Percentiles rank a stretch among this genome's conserved stretches.
These are phyloP conservation scores for Gossypium aridum DNA, from an alignment of 441 rosid genomes.

Conservation along the genomic window DNA sequence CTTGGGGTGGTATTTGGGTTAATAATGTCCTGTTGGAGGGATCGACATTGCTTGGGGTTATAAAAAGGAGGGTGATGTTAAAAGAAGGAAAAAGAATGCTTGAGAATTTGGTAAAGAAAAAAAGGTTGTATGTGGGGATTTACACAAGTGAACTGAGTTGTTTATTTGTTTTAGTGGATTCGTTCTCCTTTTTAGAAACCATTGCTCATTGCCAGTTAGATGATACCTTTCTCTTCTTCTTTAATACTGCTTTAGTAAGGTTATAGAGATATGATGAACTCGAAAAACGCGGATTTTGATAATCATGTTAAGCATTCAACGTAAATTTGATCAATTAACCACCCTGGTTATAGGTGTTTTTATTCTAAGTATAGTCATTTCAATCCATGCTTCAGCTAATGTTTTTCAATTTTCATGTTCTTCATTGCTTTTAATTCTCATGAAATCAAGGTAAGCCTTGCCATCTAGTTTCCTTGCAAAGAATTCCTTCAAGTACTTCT, in stretches of 20 bases:
- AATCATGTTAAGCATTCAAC: neutral
- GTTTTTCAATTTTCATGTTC: neutral
- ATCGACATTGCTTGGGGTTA: constrained; percentile 1
- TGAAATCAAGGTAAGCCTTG: constrained; percentile 31
- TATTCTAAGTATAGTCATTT: neutral
- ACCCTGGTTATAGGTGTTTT: neutral
- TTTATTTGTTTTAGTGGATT: neutral
- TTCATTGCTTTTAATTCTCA: constrained; percentile 15
- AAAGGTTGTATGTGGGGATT: neutral
- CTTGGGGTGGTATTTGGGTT: neutral
- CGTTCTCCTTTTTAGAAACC: neutral
- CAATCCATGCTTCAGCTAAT: neutral
- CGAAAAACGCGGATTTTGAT: too few species aligned
- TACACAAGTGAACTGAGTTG: neutral
- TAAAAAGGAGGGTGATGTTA: neutral
- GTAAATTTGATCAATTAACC: neutral
- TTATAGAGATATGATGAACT: too few species aligned
- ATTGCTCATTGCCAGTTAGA: too few species aligned
- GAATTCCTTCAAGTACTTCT: constrained; percentile 33
- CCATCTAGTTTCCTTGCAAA: constrained; percentile 33
- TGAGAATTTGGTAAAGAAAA: constrained; percentile 1
- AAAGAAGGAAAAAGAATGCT: neutral
- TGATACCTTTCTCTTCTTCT: too few species aligned
- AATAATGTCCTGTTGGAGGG: neutral
- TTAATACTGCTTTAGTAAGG: too few species aligned